Evolutionary conservation across 1,284 basidiomycete species (phyloP).

Genomic region (Microbotryomycetes sp.): DNA sequence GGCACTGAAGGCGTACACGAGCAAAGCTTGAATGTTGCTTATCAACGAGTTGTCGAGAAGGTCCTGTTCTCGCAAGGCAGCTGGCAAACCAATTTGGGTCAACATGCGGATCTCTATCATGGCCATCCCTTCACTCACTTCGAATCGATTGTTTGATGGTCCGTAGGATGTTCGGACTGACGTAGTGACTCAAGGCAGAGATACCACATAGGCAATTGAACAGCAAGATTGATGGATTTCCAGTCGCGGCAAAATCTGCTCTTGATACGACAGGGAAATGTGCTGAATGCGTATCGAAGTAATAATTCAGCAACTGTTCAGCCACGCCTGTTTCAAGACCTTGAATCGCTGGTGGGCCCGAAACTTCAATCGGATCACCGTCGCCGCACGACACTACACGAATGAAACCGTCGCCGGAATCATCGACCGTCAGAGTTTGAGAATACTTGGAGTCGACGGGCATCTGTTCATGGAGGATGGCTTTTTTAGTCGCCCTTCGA

Average conservation of each 20-base stretch:
- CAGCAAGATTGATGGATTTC: slow-evolving; percentile 68
- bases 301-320: slow-evolving; percentile 56
- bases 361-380: slow-evolving; percentile 12
- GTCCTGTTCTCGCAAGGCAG: slow-evolving; percentile 64
- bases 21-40: slow-evolving; percentile 78
- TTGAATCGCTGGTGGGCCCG: slow-evolving; percentile 26
- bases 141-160: slow-evolving; percentile 74
- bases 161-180: slow-evolving; percentile 72
- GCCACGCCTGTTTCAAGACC: slow-evolving; percentile 30
- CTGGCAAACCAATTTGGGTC: no score
- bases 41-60: slow-evolving; percentile 78
- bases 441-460: slow-evolving; percentile 39
- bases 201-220: slow-evolving; percentile 90
- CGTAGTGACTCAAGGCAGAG: slow-evolving; percentile 74
- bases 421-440: slow-evolving; percentile 50
- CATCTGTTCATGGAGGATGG: slow-evolving; percentile 48
- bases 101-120: no score
- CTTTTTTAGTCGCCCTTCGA: slow-evolving; percentile 76
- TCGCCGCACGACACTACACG: slow-evolving; percentile 50
- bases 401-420: slow-evolving; percentile 76
- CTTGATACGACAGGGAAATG: slow-evolving; percentile 80
- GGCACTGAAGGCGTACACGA: slow-evolving; percentile 71
- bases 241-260: slow-evolving; percentile 66
- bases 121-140: slow-evolving; percentile 3
- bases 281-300: slow-evolving; percentile 79